phyloP scores from a whole-genome alignment of 371 early-diverging fungal genomes.

The Funneliformis caledonium region DNA sequence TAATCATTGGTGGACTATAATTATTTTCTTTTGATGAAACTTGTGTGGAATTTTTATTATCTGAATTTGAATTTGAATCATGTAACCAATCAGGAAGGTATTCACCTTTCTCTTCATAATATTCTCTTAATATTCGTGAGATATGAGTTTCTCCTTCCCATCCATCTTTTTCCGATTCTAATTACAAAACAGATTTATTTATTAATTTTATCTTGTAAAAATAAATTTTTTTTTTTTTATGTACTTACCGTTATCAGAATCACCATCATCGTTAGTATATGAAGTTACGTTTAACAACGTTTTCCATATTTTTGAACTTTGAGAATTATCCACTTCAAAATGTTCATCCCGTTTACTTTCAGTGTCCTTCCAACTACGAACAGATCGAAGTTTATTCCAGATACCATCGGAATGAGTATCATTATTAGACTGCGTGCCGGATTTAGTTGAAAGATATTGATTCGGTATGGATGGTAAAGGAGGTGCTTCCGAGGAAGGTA shows the following conservation, averaged over 20 bases:
- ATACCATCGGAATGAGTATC: background rate
- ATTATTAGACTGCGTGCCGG: background rate
- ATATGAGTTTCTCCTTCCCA: constrained; percentile 65
- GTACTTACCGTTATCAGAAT: constrained; percentile 32
- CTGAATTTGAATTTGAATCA: constrained; percentile 7
- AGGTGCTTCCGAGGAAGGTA: constrained; percentile 47
- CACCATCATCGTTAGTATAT: background rate
- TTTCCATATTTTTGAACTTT: constrained; percentile 25
- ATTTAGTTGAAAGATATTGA: background rate
- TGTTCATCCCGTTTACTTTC: constrained; percentile 10
- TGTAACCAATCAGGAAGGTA: constrained; percentile 41
- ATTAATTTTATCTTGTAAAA: background rate
- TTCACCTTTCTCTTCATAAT: constrained; percentile 54
- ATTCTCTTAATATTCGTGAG: constrained; percentile 55
- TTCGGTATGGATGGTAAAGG: constrained; percentile 51
- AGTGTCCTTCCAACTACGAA: constrained; percentile 26
- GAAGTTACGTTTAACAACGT: constrained; percentile 29
- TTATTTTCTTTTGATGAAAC: background rate
- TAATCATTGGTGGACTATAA: background rate
- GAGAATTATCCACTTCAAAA: background rate
- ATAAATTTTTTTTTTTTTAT: background rate
- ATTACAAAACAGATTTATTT: background rate
- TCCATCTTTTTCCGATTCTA: constrained; percentile 66
- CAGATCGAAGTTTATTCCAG: constrained; percentile 37
- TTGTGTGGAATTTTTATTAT: background rate